Conservation (phyloP, 176 grass and related monocot genomes). For the Chloris gayana region DNA sequence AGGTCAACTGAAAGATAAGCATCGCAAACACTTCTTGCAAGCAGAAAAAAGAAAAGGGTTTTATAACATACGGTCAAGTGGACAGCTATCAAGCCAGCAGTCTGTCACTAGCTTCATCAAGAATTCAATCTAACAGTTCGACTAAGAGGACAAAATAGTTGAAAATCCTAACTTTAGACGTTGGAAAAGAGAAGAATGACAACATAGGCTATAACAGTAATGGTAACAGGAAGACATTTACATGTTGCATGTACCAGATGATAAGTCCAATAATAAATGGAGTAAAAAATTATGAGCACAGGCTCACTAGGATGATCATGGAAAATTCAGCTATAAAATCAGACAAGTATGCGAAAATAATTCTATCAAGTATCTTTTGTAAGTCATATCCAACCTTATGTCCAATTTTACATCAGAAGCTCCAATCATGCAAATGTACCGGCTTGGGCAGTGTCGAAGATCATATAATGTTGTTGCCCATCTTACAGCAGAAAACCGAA, state of each 20-base stretch:
- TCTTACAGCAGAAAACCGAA: conserved; percentile 87
- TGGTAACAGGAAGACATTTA: conserved; percentile 29
- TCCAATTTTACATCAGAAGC: conserved; percentile 89
- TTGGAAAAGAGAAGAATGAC: not conserved
- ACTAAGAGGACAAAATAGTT: not conserved
- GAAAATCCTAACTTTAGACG: too few species aligned
- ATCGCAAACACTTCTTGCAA: not conserved
- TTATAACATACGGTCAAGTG: not conserved
- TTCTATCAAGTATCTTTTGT: conserved; percentile 13
- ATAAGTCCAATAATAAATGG: not conserved
- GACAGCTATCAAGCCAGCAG: not conserved
- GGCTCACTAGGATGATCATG: conserved; percentile 4
- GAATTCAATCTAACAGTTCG: not conserved
- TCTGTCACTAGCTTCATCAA: not conserved
- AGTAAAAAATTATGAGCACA: not conserved
- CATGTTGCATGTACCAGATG: conserved; percentile 12
- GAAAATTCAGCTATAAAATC: conserved; percentile 4
- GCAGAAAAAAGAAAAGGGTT: not conserved
- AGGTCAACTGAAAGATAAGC: conserved; percentile 5
- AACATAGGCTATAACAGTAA: not conserved
- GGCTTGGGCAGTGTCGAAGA: conserved; percentile 75
- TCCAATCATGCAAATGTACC: conserved; percentile 93
- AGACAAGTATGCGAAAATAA: conserved; percentile 24
- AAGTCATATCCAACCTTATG: conserved; percentile 67
- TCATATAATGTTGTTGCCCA: conserved; percentile 90